Evolutionary conservation across 1,139 yeast genomes (phyloP), one percentile per base, ranked within the genome.

Genomic region (Meyerozyma sp.): DNA sequence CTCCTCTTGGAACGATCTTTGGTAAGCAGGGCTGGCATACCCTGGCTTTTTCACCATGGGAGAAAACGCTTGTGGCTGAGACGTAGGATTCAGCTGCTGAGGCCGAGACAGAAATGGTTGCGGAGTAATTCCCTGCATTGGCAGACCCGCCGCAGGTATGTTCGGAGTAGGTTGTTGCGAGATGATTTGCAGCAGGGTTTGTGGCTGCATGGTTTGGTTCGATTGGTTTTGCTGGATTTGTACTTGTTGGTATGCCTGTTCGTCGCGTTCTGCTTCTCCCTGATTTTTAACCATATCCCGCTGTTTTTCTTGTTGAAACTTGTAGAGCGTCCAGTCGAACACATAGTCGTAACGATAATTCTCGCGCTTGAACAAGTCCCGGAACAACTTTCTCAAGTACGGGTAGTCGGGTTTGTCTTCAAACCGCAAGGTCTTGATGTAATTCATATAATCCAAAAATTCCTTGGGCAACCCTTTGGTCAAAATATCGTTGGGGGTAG

Each of bases 401-500:
- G 85, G 79, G 64, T 93, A 93, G 67, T 93, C 98, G 7, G 98
- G 98, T 63, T 90, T 89, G 64, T 93, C 98, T 60, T 93, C 98
- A 62, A 93, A 93, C 54, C 96, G 79, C 59, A 93, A 78, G 41
- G 94, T 84, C 56, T 94, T 87, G 47, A 95, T 85, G 65, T 93
- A 93, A 57, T 84, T 82, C 76, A 93, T 77, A 63, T 90, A 91
- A 57, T 87, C 87, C 56, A 87, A 81, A 62, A 93, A 91, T 65
- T 93, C 98, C 44, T 78, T 74, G 26, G 98, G 98, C 55, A 93
- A 78, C 5, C 98, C 98, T 57, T 90, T 82, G 47, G 96, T 90
- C 57, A 93, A 77, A 26, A 84, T 80, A 59, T 91, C 96, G 41
- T 93, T 81, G 26, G 96, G 88, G 8, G 96, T 89, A 41, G 95